These are phyloP conservation scores for Hondaea fermentalgiana DNA, from an alignment of 108 stramenopile genomes.

Conservation along the genomic window DNA sequence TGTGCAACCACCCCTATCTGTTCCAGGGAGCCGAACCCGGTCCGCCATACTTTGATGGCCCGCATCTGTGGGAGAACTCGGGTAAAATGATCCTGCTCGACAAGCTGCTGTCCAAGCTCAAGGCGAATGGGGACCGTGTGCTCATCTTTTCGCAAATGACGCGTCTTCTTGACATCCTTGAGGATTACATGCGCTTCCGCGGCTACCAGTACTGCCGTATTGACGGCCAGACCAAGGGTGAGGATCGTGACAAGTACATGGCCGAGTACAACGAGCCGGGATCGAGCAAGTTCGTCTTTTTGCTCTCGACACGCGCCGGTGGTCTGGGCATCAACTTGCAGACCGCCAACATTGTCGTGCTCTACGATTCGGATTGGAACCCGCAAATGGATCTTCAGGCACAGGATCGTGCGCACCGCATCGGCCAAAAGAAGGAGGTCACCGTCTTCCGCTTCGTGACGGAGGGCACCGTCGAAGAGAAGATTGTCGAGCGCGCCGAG, in stretches of 20 bases:
- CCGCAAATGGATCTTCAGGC: conserved; percentile 94
- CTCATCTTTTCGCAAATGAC: conserved; percentile 58
- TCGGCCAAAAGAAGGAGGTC: conserved; percentile 95
- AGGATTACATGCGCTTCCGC: conserved; percentile 55
- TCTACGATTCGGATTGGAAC: conserved; percentile 92
- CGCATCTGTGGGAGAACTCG: conserved; percentile 91
- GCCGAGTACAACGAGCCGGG: conserved; percentile 84
- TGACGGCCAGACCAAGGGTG: conserved; percentile 89
- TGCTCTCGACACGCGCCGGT: conserved; percentile 88
- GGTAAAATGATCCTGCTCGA: conserved; percentile 75
- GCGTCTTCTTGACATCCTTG: conserved; percentile 53
- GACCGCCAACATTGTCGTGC: conserved; percentile 94
- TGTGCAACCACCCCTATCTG: conserved; percentile 99
- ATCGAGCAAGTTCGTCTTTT: conserved; percentile 81
- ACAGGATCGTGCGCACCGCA: conserved; percentile 87
- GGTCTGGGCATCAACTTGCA: conserved; percentile 95
- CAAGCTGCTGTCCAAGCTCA: conserved; percentile 52
- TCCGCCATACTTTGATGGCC: conserved; percentile 89
- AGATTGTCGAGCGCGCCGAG: conserved; percentile 96
- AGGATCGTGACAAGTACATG: conserved; percentile 82
- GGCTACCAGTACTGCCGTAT: conserved; percentile 86
- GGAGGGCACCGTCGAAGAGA: conserved; percentile 95
- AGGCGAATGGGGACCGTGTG: conserved; percentile 44
- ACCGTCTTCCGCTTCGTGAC: conserved; percentile 93
- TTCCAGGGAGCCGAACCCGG: conserved; percentile 94